A percentile compares a stretch with the other conserved stretches of the same genome.
Evolutionary conservation across 768 basidiomycete genomes (phyloP).

Genomic region (Pleurotus eryngii): DNA sequence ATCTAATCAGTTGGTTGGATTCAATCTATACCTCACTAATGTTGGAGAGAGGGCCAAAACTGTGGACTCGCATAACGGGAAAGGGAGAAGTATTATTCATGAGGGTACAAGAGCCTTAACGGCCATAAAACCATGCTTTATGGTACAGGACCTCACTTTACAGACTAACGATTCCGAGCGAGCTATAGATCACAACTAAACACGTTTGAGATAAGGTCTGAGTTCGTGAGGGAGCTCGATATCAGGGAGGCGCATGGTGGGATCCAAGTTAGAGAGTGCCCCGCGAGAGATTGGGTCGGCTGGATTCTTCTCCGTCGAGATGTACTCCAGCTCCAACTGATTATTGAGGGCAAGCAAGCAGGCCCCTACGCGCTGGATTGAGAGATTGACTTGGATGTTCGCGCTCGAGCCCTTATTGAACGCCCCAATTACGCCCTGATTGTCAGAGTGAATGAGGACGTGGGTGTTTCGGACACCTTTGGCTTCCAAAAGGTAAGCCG

Average conservation of each 20-base stretch:
- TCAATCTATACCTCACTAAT: too few relatives aligned
- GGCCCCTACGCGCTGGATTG: not conserved
- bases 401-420: slow-evolving; percentile 21
- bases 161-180: too few relatives aligned
- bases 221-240: not conserved
- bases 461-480: slow-evolving; percentile 11
- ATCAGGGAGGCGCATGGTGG: not conserved
- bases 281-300: slow-evolving; percentile 5
- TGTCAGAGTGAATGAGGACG: slow-evolving; percentile 24
- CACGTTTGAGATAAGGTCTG: not conserved
- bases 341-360: not conserved
- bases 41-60: too few relatives aligned
- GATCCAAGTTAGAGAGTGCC: not conserved
- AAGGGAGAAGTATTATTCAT: too few relatives aligned
- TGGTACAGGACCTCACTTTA: too few relatives aligned
- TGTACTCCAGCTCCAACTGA: not conserved
- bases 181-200: too few relatives aligned
- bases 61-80: too few relatives aligned
- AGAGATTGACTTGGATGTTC: slow-evolving; percentile 14
- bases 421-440: slow-evolving; percentile 27
- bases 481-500: slow-evolving; percentile 11
- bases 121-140: too few relatives aligned
- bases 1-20: too few relatives aligned
- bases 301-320: not conserved
- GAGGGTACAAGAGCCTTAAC: too few relatives aligned